A percentile compares a stretch with the other conserved stretches of the same genome.
Evolutionary conservation across 495 filamentous ascomycete species (phyloP).

Genomic region (Aspergillus ellipticus): DNA sequence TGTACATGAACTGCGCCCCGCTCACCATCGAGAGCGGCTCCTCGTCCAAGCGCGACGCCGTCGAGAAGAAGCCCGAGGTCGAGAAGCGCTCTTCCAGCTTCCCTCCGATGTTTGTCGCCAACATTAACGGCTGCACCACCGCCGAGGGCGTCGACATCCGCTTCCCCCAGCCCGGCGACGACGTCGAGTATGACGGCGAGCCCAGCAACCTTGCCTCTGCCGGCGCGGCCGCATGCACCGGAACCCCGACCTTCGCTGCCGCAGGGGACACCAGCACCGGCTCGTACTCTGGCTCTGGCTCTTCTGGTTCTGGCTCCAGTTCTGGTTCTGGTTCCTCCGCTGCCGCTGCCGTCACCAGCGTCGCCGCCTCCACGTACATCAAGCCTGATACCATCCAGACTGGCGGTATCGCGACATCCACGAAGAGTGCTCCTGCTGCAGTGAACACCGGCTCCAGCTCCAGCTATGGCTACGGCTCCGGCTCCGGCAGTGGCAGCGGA

Average conservation of each 20-base stretch:
- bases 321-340: conserved; percentile 11
- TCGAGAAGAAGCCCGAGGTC: conserved; percentile 6
- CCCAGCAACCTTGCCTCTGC: conserved; percentile 25
- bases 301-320: conserved; percentile 3
- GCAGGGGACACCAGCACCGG: conserved; percentile 17
- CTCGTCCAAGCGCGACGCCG: conserved; percentile 34
- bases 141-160: conserved; percentile 52
- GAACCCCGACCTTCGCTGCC: conserved; percentile 28
- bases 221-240: conserved; percentile 29
- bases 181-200: conserved; percentile 41
- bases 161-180: conserved; percentile 70
- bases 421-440: conserved; percentile 10
- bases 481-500: conserved; percentile 4
- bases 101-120: conserved; percentile 78
- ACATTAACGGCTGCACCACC: conserved; percentile 64
- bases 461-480: conserved; percentile 8
- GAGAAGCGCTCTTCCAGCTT: conserved; percentile 46
- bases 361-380: conserved; percentile 6
- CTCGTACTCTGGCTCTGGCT: conserved; percentile 10
- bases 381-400: conserved; percentile 11
- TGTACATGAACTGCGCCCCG: conserved; percentile 93
- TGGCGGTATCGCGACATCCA: conserved; percentile 8
- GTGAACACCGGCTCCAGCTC: conserved; percentile 2
- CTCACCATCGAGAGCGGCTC: conserved; percentile 57
- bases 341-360: conserved; percentile 12